Evolutionary conservation across 164 flowering plant species (phyloP), one percentile per base, ranked within the genome.

Genomic region (Piper betle): DNA sequence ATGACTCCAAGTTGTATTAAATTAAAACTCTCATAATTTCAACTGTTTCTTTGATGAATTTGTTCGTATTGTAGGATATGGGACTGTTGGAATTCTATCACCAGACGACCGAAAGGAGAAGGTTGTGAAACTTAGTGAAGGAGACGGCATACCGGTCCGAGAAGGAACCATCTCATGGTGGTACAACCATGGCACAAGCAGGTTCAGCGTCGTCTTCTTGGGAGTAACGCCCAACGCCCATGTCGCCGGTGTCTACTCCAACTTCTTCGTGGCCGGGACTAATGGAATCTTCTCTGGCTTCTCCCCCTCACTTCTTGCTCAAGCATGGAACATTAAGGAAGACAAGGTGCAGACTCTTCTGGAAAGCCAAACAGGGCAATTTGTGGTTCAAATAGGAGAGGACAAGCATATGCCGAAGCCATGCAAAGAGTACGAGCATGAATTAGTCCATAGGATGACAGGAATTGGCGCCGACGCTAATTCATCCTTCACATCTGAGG

Each of bases 91-190:
- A 16, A 73, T 85, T 38, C 79, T 85, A 6, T 79, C 75, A 0
- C 85, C 87, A n/a, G 81, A 81, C 42, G 37, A 64, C 8, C 19
- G 39, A 17, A 82, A 83, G 54, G 96, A 87, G 68, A 82, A 79
- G 68, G 82, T 84, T 13, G 39, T 84, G 7, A 62, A 73, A 8
- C 71, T 87, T 19, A 82, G 83, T 79, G 75, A 76, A 69, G 94
- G 94, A 11, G 91, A 87, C 67, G 77, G 81, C 13, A 65, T 85
- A n/a, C 83, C 87, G 25, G 71, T 87, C n/a, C 87, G 83, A n/a
- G 77, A 80, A 57, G 89, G 87, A 3, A 77, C 68, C 0, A 77
- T 79, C 0, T 74, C 84, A 2, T 87, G 91, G 91, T 87, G 86
- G 84, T 85, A 71, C 78, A 85, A 85, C 79, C 78, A 80, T n/a